phyloP scores from a whole-genome alignment of 2,329 filamentous ascomycete genomes.

The Capronia coronata region DNA sequence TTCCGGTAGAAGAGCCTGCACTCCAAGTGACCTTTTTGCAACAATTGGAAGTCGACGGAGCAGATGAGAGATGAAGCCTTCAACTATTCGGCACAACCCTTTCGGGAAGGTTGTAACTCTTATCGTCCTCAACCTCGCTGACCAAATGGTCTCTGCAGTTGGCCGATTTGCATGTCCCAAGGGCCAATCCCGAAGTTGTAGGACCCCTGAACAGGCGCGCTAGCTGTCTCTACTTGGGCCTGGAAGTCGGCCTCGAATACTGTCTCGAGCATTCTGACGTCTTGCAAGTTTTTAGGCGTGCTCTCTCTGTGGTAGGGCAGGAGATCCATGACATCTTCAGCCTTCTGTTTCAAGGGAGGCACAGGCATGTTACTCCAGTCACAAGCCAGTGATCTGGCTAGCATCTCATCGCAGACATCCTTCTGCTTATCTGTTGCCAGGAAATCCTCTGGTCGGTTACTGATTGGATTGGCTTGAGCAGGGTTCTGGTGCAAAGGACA shows the following conservation, averaged over 20 bases:
- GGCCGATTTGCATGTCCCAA: not conserved
- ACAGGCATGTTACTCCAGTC: conserved; percentile 16
- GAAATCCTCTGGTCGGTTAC: conserved; percentile 24
- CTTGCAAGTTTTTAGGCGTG: conserved; percentile 12
- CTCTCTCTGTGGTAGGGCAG: conserved; percentile 4
- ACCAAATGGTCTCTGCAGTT: not conserved
- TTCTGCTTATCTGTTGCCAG: conserved; percentile 19
- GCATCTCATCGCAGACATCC: conserved; percentile 13
- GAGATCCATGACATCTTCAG: not conserved
- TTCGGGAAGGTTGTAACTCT: too few species aligned
- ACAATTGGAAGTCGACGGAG: too few species aligned
- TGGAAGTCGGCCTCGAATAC: not conserved
- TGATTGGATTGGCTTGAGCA: conserved; percentile 13
- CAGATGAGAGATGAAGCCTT: too few species aligned
- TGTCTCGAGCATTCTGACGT: conserved; percentile 11
- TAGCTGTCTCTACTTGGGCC: not conserved
- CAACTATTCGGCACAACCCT: not conserved
- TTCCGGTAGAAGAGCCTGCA: too few species aligned
- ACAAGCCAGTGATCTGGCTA: conserved; percentile 9
- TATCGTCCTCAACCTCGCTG: not conserved
- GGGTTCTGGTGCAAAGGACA: conserved; percentile 24
- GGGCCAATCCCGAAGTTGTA: not conserved
- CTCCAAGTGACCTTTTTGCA: too few species aligned
- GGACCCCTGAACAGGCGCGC: not conserved
- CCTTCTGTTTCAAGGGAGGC: not conserved